Conservation (phyloP, 2,329 filamentous ascomycete genomes). For the Monosporascus cannonballus region DNA sequence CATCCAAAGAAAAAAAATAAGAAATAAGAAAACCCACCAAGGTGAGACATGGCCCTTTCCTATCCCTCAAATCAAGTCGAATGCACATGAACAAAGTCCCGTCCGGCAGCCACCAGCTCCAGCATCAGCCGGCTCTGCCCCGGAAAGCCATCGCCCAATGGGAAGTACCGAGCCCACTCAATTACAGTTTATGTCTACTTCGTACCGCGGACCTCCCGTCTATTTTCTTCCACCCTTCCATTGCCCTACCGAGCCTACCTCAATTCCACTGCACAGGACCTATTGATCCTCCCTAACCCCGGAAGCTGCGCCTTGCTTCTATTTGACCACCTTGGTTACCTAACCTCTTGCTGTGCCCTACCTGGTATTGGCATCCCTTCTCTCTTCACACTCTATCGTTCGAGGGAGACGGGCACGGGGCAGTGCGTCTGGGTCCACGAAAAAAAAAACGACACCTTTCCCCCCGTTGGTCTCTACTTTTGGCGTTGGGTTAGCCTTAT, state of each 20-base stretch:
- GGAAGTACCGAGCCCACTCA: neutral
- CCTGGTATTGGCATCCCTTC: neutral
- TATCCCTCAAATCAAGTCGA: neutral
- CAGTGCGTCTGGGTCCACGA: neutral
- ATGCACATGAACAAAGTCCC: neutral
- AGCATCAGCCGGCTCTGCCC: neutral
- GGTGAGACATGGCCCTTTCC: neutral
- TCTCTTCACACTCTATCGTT: neutral
- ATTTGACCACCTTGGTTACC: neutral
- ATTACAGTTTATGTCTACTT: neutral
- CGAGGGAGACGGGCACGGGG: neutral
- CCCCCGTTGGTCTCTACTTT: slow-evolving; percentile 11
- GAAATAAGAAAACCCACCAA: neutral
- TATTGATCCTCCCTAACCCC: neutral
- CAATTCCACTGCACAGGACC: too few species aligned
- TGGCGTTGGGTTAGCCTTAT: slow-evolving; percentile 20
- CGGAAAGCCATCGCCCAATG: neutral
- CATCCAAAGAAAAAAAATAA: neutral
- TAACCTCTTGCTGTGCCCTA: neutral
- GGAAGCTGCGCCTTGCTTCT: neutral
- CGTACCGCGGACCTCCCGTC: neutral
- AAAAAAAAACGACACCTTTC: neutral
- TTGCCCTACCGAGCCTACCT: neutral
- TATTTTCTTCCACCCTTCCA: neutral
- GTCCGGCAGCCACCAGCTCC: neutral